These are phyloP conservation scores for Novymonas esmeraldas DNA, from an alignment of 208 protist genomes.

Conservation along the genomic window DNA sequence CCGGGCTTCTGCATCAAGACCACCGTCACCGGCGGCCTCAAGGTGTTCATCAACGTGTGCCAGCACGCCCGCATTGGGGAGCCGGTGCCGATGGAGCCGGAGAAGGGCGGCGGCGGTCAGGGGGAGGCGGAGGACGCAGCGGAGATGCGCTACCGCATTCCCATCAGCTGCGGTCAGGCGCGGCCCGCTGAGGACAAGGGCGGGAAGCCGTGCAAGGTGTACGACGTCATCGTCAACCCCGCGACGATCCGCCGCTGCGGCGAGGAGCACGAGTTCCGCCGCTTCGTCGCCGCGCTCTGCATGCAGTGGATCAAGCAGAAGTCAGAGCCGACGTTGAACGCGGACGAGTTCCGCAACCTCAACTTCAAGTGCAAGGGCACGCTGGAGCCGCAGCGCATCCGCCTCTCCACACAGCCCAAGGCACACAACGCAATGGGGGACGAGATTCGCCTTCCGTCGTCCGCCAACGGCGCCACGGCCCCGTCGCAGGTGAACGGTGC, in stretches of 20 bases:
- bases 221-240: slow-evolving; percentile 92
- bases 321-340: slow-evolving; percentile 86
- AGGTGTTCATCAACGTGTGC: slow-evolving; percentile 93
- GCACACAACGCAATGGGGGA: slow-evolving; percentile 76
- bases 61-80: slow-evolving; percentile 85
- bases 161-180: slow-evolving; percentile 89
- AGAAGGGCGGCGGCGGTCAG: slow-evolving; percentile 15
- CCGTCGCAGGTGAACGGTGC: slow-evolving; percentile 51
- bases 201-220: slow-evolving; percentile 87
- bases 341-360: slow-evolving; percentile 84
- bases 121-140: slow-evolving; percentile 21
- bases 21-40: slow-evolving; percentile 50
- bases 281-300: slow-evolving; percentile 86
- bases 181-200: slow-evolving; percentile 82
- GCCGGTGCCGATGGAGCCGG: slow-evolving; percentile 75
- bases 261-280: slow-evolving; percentile 82
- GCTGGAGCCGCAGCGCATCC: slow-evolving; percentile 88
- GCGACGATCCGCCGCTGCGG: slow-evolving; percentile 68
- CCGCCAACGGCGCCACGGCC: slow-evolving; percentile 37
- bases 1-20: slow-evolving; percentile 91
- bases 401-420: slow-evolving; percentile 55
- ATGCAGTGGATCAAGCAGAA: slow-evolving; percentile 93
- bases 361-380: slow-evolving; percentile 89
- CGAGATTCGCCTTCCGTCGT: slow-evolving; percentile 80
- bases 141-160: slow-evolving; percentile 85